Conservation (phyloP, 352 stramenopile genomes). For the Blastocystis hominis region DNA sequence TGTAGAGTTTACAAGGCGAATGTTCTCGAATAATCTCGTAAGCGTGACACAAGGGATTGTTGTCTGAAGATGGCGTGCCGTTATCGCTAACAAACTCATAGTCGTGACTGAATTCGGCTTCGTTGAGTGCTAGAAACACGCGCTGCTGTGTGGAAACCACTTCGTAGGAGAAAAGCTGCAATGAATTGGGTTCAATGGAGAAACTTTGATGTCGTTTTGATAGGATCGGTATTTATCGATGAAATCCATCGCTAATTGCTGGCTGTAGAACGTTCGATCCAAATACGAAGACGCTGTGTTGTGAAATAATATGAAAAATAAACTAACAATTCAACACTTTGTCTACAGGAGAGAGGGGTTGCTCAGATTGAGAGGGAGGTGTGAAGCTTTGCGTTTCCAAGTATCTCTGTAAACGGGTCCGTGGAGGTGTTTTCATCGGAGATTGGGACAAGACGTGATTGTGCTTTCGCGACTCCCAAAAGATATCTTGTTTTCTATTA, state of each 20-base stretch:
- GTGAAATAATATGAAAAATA: background rate
- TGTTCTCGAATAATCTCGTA: conserved; percentile 53
- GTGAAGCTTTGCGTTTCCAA: background rate
- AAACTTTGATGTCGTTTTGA: conserved; percentile 42
- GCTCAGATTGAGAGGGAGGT: background rate
- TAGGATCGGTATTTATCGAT: conserved; percentile 26
- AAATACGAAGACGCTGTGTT: background rate
- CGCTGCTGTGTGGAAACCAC: background rate
- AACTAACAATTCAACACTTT: background rate
- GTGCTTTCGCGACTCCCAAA: no score
- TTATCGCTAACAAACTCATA: conserved; percentile 1
- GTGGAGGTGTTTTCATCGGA: background rate
- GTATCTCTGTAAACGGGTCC: background rate
- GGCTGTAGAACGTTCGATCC: background rate
- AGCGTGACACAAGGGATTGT: background rate
- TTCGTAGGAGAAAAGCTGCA: conserved; percentile 43
- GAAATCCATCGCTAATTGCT: conserved; percentile 26
- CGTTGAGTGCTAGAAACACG: background rate
- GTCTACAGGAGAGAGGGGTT: background rate
- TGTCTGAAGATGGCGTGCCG: background rate
- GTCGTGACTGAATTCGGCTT: background rate
- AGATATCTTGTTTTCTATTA: no score
- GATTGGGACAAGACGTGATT: background rate
- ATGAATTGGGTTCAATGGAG: background rate
- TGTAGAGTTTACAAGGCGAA: conserved; percentile 45